Base-by-base conservation (phyloP, 192 early-diverging fungal genomes). In the Backusella tuberculispora region DNA sequence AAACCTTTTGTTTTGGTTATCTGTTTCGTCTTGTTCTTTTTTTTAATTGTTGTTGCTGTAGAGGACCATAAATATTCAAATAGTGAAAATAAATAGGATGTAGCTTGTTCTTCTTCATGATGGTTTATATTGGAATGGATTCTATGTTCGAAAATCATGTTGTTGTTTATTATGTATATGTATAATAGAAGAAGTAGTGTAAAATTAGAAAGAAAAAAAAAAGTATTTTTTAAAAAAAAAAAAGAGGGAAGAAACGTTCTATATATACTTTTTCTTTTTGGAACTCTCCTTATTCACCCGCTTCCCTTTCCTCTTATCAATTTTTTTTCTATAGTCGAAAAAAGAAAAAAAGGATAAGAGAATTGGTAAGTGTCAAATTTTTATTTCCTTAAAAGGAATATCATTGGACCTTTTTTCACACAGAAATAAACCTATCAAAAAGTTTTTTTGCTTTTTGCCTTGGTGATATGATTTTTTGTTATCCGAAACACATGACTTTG, bases 371-470 rank as follows among this genome's bases (percentile, higher is more conserved):
- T 56, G 50, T 56, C 50, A 56, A 56, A 56, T 7, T 24, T 56
- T 24, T 56, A 56, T 56, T 56, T 56, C 50, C 50, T 24, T 56
- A 56, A 56, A 56, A 56, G 50, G 50, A 56, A 56, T 4, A 21
- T 56, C n/a, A 17, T 21, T 10, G 19, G 19, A 21, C 19, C 9
- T 10, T 56, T 56, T 56, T 56, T 56, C 50, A 24, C 50, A 56
- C 50, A 21, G 8, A 5, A 56, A 56, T 56, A 56, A 56, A 56
- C 50, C 50, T 56, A 56, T 56, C 50, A 56, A 56, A n/a, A 56
- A 56, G 50, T 56, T 56, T n/a, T n/a, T n/a, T n/a, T n/a, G n/a
- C n/a, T n/a, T n/a, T n/a, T 60, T 26, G 9, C 53, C 53, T 60
- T 60, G 53, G 53, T 60, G 53, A 60, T 9, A 60, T 60, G 21